Evolutionary conservation across 2,329 filamentous ascomycete genomes (phyloP).

Genomic region (Plenodomus tracheiphilus): DNA sequence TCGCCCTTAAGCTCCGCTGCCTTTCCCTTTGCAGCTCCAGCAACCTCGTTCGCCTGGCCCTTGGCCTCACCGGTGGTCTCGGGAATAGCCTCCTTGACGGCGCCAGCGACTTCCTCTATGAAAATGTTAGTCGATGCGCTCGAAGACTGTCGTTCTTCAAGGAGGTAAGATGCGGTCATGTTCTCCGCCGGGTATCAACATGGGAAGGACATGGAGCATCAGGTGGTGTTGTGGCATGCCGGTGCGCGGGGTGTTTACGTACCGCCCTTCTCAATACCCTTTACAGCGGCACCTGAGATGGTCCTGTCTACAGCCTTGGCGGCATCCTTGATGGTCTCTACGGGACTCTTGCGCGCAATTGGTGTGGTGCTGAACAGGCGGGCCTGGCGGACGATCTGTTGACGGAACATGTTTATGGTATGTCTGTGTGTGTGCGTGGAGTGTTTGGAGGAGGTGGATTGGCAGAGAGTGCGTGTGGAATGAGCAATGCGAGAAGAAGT

Average conservation of each 20-base stretch:
- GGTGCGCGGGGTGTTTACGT: slow-evolving; percentile 39
- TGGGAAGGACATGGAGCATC: slow-evolving; percentile 5
- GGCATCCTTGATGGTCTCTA: slow-evolving; percentile 61
- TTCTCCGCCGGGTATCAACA: slow-evolving; percentile 9
- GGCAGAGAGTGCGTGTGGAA: slow-evolving; percentile 8
- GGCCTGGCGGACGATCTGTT: slow-evolving; percentile 48
- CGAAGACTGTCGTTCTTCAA: neutral
- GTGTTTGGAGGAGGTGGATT: slow-evolving; percentile 1
- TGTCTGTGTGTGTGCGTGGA: slow-evolving; percentile 6
- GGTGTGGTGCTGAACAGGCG: slow-evolving; percentile 60
- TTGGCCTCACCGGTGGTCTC: slow-evolving; percentile 42
- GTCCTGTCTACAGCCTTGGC: slow-evolving; percentile 61
- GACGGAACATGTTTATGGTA: slow-evolving; percentile 50
- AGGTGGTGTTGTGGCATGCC: neutral
- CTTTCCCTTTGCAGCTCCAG: slow-evolving; percentile 47
- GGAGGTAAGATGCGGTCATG: slow-evolving; percentile 13
- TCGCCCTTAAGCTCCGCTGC: slow-evolving; percentile 50
- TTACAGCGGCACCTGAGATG: slow-evolving; percentile 59
- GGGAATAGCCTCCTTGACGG: slow-evolving; percentile 42
- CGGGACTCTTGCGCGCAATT: slow-evolving; percentile 53
- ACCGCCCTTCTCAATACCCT: slow-evolving; percentile 66
- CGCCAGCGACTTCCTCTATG: slow-evolving; percentile 56
- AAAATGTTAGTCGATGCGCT: slow-evolving; percentile 12
- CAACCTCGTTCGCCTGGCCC: slow-evolving; percentile 47
- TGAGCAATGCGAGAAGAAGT: slow-evolving; percentile 6